phyloP scores from a whole-genome alignment of 345 rosid genomes.

The Linum lewisii region DNA sequence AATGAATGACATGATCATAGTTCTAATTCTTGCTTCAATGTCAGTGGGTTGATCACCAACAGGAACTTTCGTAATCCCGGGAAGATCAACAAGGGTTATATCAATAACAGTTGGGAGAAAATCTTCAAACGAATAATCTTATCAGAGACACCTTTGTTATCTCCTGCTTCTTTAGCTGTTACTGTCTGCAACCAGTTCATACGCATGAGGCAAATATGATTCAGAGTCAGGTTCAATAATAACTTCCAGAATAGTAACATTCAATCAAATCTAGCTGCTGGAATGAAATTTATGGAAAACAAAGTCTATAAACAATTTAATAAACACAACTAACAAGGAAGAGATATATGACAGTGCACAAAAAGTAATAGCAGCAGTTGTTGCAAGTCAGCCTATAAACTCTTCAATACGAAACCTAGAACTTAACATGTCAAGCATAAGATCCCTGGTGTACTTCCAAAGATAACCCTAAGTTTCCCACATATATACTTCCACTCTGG shows the following conservation, averaged over 20 bases:
- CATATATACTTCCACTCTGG: too few species aligned
- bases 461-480: too few species aligned
- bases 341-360: too few species aligned
- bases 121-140: constrained; percentile 80
- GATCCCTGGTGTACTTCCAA: too few species aligned
- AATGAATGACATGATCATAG: constrained; percentile 93
- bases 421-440: too few species aligned
- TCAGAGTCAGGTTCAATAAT: not conserved
- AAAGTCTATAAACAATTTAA: not conserved
- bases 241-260: not conserved
- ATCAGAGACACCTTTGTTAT: constrained; percentile 88
- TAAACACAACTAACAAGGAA: too few species aligned
- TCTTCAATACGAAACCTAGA: not conserved
- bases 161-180: constrained; percentile 81
- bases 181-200: constrained; percentile 41
- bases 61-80: constrained; percentile 93
- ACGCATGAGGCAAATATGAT: not conserved
- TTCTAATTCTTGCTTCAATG: constrained; percentile 87
- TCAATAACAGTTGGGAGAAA: constrained; percentile 90
- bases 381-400: not conserved
- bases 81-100: constrained; percentile 90
- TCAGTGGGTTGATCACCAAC: constrained; percentile 95
- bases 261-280: not conserved
- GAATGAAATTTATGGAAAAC: not conserved
- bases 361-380: not conserved